These are phyloP conservation scores for Leishmania arabica DNA, from an alignment of 208 protist genomes.

Conservation along the genomic window DNA sequence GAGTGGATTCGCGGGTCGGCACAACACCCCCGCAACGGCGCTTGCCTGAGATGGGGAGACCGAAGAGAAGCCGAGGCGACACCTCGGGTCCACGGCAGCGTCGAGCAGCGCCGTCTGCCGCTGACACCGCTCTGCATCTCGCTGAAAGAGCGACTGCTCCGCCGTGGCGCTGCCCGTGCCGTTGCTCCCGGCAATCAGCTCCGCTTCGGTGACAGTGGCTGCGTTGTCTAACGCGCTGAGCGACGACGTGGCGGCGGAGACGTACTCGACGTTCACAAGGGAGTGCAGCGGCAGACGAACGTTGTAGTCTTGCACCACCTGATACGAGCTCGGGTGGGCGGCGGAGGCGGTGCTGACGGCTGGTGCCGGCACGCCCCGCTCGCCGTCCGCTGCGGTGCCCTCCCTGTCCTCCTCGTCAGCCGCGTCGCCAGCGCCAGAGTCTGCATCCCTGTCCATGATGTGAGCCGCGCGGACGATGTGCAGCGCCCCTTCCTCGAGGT, in stretches of 20 bases:
- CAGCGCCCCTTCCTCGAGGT: slow-evolving; percentile 61
- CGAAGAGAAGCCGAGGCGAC: slow-evolving; percentile 24
- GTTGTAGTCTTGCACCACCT: slow-evolving; percentile 36
- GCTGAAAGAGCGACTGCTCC: slow-evolving; percentile 7
- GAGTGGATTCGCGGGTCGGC: slow-evolving; percentile 11
- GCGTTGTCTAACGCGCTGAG: slow-evolving; percentile 7
- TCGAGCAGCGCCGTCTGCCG: slow-evolving; percentile 16
- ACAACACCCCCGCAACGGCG: slow-evolving; percentile 13
- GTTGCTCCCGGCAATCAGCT: background rate
- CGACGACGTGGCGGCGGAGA: slow-evolving; percentile 68
- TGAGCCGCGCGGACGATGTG: slow-evolving; percentile 44
- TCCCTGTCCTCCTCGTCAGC: background rate
- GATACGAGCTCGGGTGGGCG: background rate
- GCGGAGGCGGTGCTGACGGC: background rate
- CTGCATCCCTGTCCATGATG: background rate
- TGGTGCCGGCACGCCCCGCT: background rate
- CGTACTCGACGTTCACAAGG: slow-evolving; percentile 80
- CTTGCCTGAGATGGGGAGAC: background rate
- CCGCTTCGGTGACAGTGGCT: background rate
- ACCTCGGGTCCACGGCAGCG: slow-evolving; percentile 15
- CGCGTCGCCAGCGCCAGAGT: background rate
- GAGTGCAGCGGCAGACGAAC: slow-evolving; percentile 63
- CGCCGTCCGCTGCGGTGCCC: slow-evolving; percentile 3
- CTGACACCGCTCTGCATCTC: slow-evolving; percentile 10
- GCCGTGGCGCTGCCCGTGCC: background rate